Evolutionary conservation across 441 rosid species (phyloP), one percentile per base, ranked within the genome.

Genomic region (Croton setiger): DNA sequence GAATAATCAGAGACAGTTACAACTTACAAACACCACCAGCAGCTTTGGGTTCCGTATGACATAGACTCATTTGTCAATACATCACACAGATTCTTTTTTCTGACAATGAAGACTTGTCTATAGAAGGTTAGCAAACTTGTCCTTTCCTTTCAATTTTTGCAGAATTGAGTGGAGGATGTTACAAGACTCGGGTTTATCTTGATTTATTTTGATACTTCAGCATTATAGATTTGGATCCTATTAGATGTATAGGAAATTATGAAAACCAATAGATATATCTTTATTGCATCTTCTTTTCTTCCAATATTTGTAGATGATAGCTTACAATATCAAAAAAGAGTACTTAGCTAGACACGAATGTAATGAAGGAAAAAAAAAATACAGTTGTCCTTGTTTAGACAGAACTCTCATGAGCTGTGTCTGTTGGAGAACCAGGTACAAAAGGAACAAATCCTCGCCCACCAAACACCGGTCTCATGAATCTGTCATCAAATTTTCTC

Each of bases 391-490:
- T 17, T n/a, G 14, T 67, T 73, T 43, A 51, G 17, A 31, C 52
- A 63, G 83, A 65, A 70, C 43, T 65, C 45, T 78, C 86, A 54
- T 74, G 78, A 35, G 74, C 76, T 59, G 76, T 80, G 41, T 74
- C 94, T 8, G 94, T 82, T 1, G 98, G 98, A 48, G 96, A 88
- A 77, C 90, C 85, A 11, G 96, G 94, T 53, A 82, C 81, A 4
- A 78, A 89, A 7, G 96, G 96, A 37, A 87, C 95, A 43, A 88
- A 93, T 68, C 98, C 98, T 20, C 95, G 73, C 27, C 96, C 93
- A 12, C 96, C 96, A 11, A 87, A 90, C 51, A 87, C 76, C 0
- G 91, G 96, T 70, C 93, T 82, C 91, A 90, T 86, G 82, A 76
- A 87, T 66, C 60, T 85, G 53, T 81, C 88, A 60, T 89, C 93